Evolutionary conservation across 2,329 filamentous ascomycete species (phyloP).

Genomic region (Moelleriella libera): DNA sequence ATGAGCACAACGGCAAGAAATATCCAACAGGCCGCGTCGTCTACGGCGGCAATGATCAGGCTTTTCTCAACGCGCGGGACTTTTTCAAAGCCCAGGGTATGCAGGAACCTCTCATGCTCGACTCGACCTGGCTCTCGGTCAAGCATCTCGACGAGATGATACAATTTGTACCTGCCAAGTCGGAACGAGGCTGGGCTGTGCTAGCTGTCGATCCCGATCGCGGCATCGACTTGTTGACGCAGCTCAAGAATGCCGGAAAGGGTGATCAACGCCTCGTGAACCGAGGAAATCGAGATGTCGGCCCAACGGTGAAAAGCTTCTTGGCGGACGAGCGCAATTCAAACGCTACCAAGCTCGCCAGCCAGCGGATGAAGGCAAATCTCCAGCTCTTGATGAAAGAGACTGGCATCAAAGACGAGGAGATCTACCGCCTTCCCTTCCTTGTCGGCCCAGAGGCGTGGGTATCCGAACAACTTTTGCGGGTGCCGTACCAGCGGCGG

Average conservation of each 20-base stretch:
- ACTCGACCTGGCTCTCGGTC: constrained; percentile 10
- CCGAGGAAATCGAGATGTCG: no score
- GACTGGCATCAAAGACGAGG: constrained; percentile 7
- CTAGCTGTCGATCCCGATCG: constrained; percentile 8
- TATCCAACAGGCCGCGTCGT: constrained; percentile 11
- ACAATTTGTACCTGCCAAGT: constrained; percentile 13
- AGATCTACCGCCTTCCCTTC: constrained; percentile 10
- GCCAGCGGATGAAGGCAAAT: constrained; percentile 7
- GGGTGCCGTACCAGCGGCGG: no score
- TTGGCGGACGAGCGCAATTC: not conserved
- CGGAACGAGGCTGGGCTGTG: constrained; percentile 10
- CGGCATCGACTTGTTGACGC: constrained; percentile 10
- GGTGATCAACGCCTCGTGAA: constrained; percentile 4
- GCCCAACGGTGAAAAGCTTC: not conserved
- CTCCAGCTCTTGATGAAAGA: constrained; percentile 8
- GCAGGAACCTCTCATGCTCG: constrained; percentile 19
- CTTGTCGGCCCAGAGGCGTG: constrained; percentile 2
- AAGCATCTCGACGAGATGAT: constrained; percentile 13
- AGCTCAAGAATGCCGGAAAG: constrained; percentile 8
- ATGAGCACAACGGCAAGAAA: not conserved
- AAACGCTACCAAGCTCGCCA: not conserved
- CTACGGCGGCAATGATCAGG: constrained; percentile 4
- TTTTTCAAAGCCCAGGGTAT: constrained; percentile 17
- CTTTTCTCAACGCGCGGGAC: not conserved
- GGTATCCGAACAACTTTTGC: no score